A percentile compares a stretch with the other conserved stretches of the same genome.
phyloP scores from a whole-genome alignment of 345 rosid species.

The Melaleuca quinquenervia region DNA sequence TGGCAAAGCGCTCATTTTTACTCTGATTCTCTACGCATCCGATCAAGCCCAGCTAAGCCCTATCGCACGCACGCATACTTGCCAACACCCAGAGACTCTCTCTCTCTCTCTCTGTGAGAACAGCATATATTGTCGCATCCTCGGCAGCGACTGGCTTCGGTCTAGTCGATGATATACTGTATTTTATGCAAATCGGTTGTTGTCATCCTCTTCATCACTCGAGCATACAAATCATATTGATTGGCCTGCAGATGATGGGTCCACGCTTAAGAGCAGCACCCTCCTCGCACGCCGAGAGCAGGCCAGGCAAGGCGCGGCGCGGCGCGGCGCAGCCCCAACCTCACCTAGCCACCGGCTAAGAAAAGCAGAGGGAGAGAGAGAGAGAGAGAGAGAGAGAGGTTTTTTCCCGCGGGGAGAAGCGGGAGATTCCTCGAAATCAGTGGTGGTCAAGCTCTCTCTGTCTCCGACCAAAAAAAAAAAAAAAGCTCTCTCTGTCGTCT shows the following conservation, averaged over 20 bases:
- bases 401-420: neutral
- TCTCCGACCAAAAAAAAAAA: no score
- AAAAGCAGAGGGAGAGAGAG: neutral
- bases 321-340: neutral
- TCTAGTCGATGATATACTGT: no score
- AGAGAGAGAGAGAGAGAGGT: neutral
- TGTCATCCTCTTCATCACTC: no score
- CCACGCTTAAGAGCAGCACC: neutral
- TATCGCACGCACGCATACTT: neutral
- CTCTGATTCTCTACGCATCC: neutral
- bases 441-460: neutral
- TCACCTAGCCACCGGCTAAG: neutral
- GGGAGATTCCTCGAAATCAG: no score
- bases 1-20: fast-evolving
- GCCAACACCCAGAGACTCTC: neutral
- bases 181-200: no score
- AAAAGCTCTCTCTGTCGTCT: neutral
- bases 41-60: neutral
- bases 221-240: no score
- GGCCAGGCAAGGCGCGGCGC: no score
- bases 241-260: no score
- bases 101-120: no score
- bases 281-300: neutral
- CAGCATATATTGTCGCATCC: no score
- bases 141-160: no score